phyloP scores from a whole-genome alignment of 768 basidiomycete species.

The Candolleomyces aberdarensis region DNA sequence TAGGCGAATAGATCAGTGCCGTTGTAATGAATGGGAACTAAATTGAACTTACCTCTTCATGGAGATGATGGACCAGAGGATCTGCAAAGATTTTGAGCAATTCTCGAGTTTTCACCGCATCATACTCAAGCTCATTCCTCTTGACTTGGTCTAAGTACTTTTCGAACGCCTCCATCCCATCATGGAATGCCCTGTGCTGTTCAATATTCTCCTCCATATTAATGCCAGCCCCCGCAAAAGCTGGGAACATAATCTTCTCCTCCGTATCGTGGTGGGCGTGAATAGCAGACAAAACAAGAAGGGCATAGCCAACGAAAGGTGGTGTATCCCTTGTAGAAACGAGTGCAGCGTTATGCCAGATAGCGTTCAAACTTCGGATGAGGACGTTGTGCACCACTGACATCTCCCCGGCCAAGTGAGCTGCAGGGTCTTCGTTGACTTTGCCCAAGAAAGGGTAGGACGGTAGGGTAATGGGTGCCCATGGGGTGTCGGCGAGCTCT shows the following conservation, averaged over 20 bases:
- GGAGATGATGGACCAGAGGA: constrained; percentile 19
- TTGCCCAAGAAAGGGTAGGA: not conserved
- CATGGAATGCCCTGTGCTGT: constrained; percentile 21
- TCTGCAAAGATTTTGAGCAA: constrained; percentile 20
- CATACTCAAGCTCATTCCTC: constrained; percentile 10
- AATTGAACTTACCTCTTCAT: constrained; percentile 21
- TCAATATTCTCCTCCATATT: constrained; percentile 24
- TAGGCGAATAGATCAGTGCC: not conserved
- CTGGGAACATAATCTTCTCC: constrained; percentile 23
- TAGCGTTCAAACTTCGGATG: constrained; percentile 13
- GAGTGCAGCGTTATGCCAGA: constrained; percentile 11
- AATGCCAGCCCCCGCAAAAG: constrained; percentile 17
- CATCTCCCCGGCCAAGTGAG: not conserved
- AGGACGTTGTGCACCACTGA: not conserved
- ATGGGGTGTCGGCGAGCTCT: not conserved
- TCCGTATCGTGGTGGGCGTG: constrained; percentile 24
- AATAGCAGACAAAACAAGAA: constrained; percentile 12
- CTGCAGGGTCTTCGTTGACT: not conserved
- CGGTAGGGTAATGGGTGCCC: not conserved
- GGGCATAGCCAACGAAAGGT: constrained; percentile 21
- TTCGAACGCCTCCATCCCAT: constrained; percentile 16
- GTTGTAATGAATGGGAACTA: not conserved
- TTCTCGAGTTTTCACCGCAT: constrained; percentile 14
- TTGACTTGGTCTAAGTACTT: constrained; percentile 17
- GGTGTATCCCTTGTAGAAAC: constrained; percentile 16